phyloP scores from a whole-genome alignment of 2,329 filamentous ascomycete genomes.

The Ceratocystis harringtonii region DNA sequence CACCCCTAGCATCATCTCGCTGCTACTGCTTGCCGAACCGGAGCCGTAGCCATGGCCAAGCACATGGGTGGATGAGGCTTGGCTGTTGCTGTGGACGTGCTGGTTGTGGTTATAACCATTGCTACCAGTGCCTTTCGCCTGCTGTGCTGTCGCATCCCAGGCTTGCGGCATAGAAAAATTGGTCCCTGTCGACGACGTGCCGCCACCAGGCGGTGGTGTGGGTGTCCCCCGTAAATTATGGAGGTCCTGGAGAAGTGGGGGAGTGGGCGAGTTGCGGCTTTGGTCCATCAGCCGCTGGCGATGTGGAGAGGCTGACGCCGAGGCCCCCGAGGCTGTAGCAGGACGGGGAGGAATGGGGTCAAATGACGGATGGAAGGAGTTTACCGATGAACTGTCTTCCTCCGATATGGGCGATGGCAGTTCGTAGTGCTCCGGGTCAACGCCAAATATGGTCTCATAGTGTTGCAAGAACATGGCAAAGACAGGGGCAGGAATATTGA shows the following conservation, averaged over 20 bases:
- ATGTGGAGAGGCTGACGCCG: conserved; percentile 34
- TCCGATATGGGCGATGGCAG: conserved; percentile 33
- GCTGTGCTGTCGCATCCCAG: neutral
- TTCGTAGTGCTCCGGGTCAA: conserved; percentile 49
- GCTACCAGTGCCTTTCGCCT: neutral
- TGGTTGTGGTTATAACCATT: conserved; percentile 29
- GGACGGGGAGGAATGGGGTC: conserved; percentile 28
- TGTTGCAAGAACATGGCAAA: conserved; percentile 91
- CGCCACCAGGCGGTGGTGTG: conserved; percentile 26
- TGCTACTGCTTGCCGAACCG: conserved; percentile 4
- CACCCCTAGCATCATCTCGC: conserved; percentile 15
- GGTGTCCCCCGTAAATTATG: conserved; percentile 27
- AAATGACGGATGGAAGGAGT: conserved; percentile 13
- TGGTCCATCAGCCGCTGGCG: conserved; percentile 32
- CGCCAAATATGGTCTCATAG: conserved; percentile 70
- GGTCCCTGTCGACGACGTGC: conserved; percentile 19
- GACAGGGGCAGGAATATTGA: conserved; percentile 89
- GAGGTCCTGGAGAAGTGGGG: conserved; percentile 29
- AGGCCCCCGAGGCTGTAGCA: conserved; percentile 33
- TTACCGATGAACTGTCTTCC: conserved; percentile 21
- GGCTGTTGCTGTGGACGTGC: conserved; percentile 27
- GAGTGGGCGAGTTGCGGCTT: conserved; percentile 32
- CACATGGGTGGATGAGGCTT: conserved; percentile 22
- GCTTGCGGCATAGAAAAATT: conserved; percentile 17
- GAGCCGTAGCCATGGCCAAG: conserved; percentile 10